Evolutionary conservation across 257 asterid species (phyloP), one percentile per base, ranked within the genome.

Genomic region (Solanum lignicaule): DNA sequence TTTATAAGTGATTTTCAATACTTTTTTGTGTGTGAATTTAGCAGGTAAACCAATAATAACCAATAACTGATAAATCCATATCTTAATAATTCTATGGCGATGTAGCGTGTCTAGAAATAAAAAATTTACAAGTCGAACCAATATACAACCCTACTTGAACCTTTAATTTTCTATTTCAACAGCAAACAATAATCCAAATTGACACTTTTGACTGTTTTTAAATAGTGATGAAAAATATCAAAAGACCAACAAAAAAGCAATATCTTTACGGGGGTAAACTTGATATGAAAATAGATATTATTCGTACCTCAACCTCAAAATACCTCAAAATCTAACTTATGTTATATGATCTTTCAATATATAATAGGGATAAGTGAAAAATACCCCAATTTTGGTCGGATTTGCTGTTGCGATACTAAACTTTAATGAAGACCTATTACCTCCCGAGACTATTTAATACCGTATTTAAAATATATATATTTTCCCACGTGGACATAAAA

Each of bases 21-120:
- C 2, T 1, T 21, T 60, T 58, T 21, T 20, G 6, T 21, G 29
- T 21, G 29, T 18, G n/a, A 23, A 23, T n/a, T 62, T 23, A 23
- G 25, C 1, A 0, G 2, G 1, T 62, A 62, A 62, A 62, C 2
- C 0, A 0, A 62, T 62, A 23, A 23, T 23, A 0, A 8, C 2
- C 27, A 20, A 58, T 58, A 20, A 3, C 2, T 1, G 5, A 62
- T 62, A 4, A 62, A 23, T 62, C 1, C 2, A 9, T 21, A 8
- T 4, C 13, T 60, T 60, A 9, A 9, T 21, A 0, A 21, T 23
- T 21, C 5, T 21, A 60, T 60, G n/a, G 2, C 6, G 3, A 9
- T 21, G 23, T 52, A 52, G 23, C 23, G 1, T 18, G n/a, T 52
- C 9, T 52, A 52, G 23, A 52, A 52, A 52, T 52, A 2, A 3